Base-by-base conservation (phyloP, 1,139 yeast species). In the Saccharomycopsis hybrid region DNA sequence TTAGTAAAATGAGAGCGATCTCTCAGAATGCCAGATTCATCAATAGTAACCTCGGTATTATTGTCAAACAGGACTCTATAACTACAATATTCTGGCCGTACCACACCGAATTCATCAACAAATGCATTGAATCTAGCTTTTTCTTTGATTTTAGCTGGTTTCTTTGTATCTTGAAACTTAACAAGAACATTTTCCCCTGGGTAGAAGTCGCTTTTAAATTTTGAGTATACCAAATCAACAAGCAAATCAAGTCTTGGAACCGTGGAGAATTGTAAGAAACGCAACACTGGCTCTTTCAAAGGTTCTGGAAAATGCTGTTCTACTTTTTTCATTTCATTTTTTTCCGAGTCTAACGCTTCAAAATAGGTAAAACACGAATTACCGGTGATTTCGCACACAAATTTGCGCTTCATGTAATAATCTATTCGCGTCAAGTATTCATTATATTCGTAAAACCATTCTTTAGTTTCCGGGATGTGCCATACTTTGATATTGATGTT, bases 311-410 rank as follows among this genome's bases (percentile, higher is more conserved):
- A 92, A 62, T 79, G 78, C 54, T 75, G 73, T 60, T 89, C 95
- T 52, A 90, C 89, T 55, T 78, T 82, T 55, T 72, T 71, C 60
- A 83, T 78, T 64, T 85, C 92, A 47, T 66, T 66, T 55, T 72
- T 74, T 67, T 92, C 98, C 57, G 87, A 81, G 53, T 81, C 79
- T 46, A 78, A 72, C 0, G 98, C 98, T 61, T 92, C 95, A 63
- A 89, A 89, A 64, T 79, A 92, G 0, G 96, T 87, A 52, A 90
- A 73, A 60, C 95, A 85, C 24, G 96, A 85, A 60, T 89, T 88
- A 29, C 98, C 98, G 0, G 97, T 88, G 51, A 92, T 84, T 68
- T 92, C 98, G 69, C 97, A 92, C 4, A 89, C 95, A 67, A 92
- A 92, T 63, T 87, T 85, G 57, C 80, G 79, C 54, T 80, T 76